Percentiles rank a stretch among this genome's conserved stretches.
Evolutionary conservation across 257 asterid species (phyloP).

Genomic region (Handroanthus guayacan): DNA sequence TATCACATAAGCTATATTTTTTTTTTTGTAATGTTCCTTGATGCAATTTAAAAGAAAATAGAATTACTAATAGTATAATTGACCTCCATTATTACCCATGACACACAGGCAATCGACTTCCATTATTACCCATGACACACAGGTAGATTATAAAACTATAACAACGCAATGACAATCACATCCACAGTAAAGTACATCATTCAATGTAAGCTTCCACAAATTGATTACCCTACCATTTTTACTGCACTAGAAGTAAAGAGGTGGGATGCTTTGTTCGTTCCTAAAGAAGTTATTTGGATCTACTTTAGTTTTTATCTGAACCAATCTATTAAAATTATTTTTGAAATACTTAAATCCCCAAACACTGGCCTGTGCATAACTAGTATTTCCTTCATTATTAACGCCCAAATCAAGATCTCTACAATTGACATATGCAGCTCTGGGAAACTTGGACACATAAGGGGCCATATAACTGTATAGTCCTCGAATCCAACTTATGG

Average conservation of each 20-base stretch:
- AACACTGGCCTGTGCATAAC: conserved; percentile 42
- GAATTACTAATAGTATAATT: too few relatives aligned
- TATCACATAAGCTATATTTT: too few relatives aligned
- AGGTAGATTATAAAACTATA: too few relatives aligned
- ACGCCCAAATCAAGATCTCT: conserved; percentile 50
- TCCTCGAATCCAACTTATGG: conserved; percentile 38
- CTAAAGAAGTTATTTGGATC: conserved; percentile 33
- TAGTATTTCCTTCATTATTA: conserved; percentile 36
- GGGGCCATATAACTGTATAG: conserved; percentile 38
- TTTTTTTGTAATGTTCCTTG: too few relatives aligned
- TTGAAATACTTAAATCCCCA: conserved; percentile 38
- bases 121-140: too few relatives aligned
- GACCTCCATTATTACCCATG: too few relatives aligned
- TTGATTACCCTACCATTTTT: neutral
- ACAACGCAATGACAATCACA: too few relatives aligned
- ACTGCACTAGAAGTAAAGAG: neutral
- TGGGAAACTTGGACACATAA: conserved; percentile 40
- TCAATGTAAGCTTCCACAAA: neutral
- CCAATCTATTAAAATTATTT: conserved; percentile 29
- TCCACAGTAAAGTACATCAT: too few relatives aligned
- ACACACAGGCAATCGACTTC: too few relatives aligned
- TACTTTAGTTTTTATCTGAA: conserved; percentile 20
- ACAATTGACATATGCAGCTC: conserved; percentile 43
- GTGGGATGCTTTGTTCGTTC: conserved; percentile 32
- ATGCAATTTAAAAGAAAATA: too few relatives aligned